A percentile compares a stretch with the other conserved stretches of the same genome.
Conservation (phyloP, 805 yeast genomes). For the Kluyveromyces starmeri region DNA sequence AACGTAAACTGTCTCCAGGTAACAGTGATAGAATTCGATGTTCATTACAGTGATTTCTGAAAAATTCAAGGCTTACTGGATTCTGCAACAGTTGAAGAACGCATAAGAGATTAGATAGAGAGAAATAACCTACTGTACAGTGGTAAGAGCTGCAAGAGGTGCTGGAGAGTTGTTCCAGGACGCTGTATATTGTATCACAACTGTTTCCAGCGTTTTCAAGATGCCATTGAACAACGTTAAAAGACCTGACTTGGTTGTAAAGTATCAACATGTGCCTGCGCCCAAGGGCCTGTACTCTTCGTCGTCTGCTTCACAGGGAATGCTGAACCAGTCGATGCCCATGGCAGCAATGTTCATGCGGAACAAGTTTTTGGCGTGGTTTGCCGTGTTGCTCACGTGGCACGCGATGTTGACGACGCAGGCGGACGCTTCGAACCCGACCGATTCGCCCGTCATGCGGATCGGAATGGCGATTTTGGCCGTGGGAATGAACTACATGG, state of each 20-base stretch:
- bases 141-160: too few species aligned
- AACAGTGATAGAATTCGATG: too few species aligned
- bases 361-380: conserved; percentile 38
- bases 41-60: too few species aligned
- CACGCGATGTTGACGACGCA: conserved; percentile 27
- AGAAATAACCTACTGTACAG: too few species aligned
- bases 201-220: too few species aligned
- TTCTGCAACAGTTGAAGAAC: too few species aligned
- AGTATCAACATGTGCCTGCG: conserved; percentile 41
- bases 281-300: conserved; percentile 39
- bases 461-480: conserved; percentile 39
- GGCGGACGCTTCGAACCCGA: conserved; percentile 25
- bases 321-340: conserved; percentile 46
- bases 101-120: too few species aligned
- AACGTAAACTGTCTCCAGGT: too few species aligned
- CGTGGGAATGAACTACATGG: conserved; percentile 46
- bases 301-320: conserved; percentile 33
- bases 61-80: too few species aligned
- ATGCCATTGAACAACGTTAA: conserved; percentile 25
- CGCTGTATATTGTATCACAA: too few species aligned
- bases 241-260: conserved; percentile 31
- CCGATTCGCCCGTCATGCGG: conserved; percentile 35
- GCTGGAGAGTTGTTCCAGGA: too few species aligned
- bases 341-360: conserved; percentile 63
- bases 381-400: conserved; percentile 42